A percentile compares a stretch with the other conserved stretches of the same genome.
Conservation (phyloP, 345 rosid genomes). For the Barbarea vulgaris region DNA sequence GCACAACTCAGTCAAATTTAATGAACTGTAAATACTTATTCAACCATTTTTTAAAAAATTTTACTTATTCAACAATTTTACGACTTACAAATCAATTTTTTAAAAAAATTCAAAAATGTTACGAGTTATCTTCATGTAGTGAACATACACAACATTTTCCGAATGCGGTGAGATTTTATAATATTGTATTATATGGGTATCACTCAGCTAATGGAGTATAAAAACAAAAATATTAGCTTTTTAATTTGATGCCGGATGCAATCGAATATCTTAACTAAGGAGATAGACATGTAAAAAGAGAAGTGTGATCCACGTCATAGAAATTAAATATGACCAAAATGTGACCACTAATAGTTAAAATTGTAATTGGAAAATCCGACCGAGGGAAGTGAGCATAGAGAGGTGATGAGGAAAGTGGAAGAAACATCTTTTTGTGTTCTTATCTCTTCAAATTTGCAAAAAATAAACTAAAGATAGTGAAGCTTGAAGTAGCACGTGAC, state of each 20-base stretch:
- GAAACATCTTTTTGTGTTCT: slow-evolving; percentile 21
- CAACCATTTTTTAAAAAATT: too few relatives aligned
- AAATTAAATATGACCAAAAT: slow-evolving; percentile 3
- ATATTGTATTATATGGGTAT: background rate
- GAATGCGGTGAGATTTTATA: background rate
- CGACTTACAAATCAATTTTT: background rate
- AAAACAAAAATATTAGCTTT: background rate
- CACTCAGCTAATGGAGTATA: background rate
- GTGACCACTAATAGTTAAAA: slow-evolving; percentile 28
- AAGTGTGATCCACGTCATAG: slow-evolving; percentile 43
- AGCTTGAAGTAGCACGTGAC: slow-evolving; percentile 1
- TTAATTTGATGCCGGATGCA: background rate
- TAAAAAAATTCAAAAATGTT: background rate
- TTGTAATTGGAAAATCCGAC: slow-evolving; percentile 35
- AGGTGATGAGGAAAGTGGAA: slow-evolving; percentile 29
- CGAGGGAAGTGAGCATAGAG: slow-evolving; percentile 18
- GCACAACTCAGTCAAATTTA: background rate
- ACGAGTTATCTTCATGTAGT: background rate
- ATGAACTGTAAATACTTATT: background rate
- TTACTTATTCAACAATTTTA: background rate
- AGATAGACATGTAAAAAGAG: slow-evolving; percentile 25
- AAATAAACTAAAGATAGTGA: background rate
- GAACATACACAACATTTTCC: background rate
- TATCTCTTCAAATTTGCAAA: slow-evolving; percentile 32
- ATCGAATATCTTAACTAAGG: background rate